A percentile compares a stretch with the other conserved stretches of the same genome.
These are phyloP conservation scores for Penicillium alfredii DNA, from an alignment of 495 filamentous ascomycete genomes.

Conservation along the genomic window DNA sequence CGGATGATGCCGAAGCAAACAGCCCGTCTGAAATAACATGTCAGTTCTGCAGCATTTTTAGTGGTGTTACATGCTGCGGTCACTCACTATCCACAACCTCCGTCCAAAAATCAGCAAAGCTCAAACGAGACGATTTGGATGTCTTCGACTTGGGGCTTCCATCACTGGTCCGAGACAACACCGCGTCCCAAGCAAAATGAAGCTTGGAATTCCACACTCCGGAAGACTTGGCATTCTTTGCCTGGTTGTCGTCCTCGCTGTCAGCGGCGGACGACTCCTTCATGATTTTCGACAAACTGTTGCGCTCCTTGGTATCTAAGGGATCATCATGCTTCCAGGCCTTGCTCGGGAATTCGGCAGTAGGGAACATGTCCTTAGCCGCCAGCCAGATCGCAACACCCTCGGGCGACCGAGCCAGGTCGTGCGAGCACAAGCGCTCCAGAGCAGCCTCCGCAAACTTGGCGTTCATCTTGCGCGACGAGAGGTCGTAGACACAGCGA, in stretches of 20 bases:
- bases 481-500: conserved; percentile 40
- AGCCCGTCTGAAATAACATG: too few species aligned
- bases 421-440: conserved; percentile 52
- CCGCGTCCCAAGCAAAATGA: conserved; percentile 81
- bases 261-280: conserved; percentile 62
- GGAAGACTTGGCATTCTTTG: conserved; percentile 47
- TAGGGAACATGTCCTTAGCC: conserved; percentile 56
- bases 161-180: conserved; percentile 47
- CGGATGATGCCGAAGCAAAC: conserved; percentile 72
- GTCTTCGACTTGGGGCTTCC: conserved; percentile 24
- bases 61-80: too few species aligned
- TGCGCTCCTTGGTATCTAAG: conserved; percentile 55
- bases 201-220: conserved; percentile 75
- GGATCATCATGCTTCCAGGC: conserved; percentile 71
- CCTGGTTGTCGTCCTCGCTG: conserved; percentile 38
- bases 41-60: too few species aligned
- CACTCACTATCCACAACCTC: conserved; percentile 79
- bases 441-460: conserved; percentile 56
- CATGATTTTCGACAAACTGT: conserved; percentile 63
- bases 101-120: conserved; percentile 79
- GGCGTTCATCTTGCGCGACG: conserved; percentile 27
- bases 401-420: conserved; percentile 70
- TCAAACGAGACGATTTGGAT: conserved; percentile 37
- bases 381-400: conserved; percentile 85
- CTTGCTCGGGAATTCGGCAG: conserved; percentile 56